Base-by-base conservation (phyloP, 441 rosid genomes). In the Bocquillonia castaneifolia region DNA sequence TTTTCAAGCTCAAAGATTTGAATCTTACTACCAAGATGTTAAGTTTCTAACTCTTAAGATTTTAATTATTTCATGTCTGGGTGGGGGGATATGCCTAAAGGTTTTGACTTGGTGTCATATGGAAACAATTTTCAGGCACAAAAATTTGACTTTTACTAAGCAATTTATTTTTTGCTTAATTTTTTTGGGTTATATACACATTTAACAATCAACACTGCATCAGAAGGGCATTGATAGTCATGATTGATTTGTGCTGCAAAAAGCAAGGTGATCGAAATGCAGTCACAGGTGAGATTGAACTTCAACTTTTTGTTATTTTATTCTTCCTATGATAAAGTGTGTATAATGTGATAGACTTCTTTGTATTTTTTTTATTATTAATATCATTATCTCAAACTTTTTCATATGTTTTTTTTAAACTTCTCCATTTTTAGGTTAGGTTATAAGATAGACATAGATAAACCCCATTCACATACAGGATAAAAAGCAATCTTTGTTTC, bases 391-490 rank as follows among this genome's bases (percentile, higher is more conserved):
- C n/a, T n/a, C n/a, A n/a, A n/a, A n/a, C n/a, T n/a, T n/a, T n/a
- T n/a, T n/a, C n/a, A n/a, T n/a, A n/a, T n/a, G n/a, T 36, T 36
- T 36, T 36, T 36, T 36, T 10, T 36, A 36, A 10, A 3, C 10
- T 10, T 36, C 40, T 10, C 40, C 44, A 42, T 45, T 47, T 64
- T 42, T 70, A 92, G 99, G 93, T 90, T 58, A 86, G 85, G 52
- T 70, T 90, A 69, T 85, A 80, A 84, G 88, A 84, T 73, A 90
- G 96, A 60, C 82, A 83, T 97, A 97, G 89, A 96, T 61, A 89
- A 81, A 79, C 97, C 99, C 26, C 77, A 90, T 73, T 85, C 86
- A 76, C 80, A 92, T 77, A 44, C 81, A 66, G 88, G 88, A 69
- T 97, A 90, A 78, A 97, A 92, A 75, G 86, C 96, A 15, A 71